A percentile compares a stretch with the other conserved stretches of the same genome.
Evolutionary conservation across 805 yeast genomes (phyloP).

Genomic region (Metschnikowia sp.): DNA sequence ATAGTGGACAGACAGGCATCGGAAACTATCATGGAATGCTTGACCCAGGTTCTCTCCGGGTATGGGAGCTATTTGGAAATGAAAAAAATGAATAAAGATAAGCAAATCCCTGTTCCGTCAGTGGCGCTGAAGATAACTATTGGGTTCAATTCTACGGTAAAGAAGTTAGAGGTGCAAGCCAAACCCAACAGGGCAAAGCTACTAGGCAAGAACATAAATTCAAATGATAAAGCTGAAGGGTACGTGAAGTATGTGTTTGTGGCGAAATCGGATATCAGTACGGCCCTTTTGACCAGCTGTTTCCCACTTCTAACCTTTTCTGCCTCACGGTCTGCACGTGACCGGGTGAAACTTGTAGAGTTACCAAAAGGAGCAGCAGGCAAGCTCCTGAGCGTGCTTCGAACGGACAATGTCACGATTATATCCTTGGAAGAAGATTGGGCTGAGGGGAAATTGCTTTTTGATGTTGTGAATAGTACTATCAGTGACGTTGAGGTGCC

Average conservation of each 20-base stretch:
- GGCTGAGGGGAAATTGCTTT: conserved; percentile 27
- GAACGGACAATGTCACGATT: conserved; percentile 28
- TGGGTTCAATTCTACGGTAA: conserved; percentile 58
- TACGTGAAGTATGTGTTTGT: conserved; percentile 49
- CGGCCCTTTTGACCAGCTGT: conserved; percentile 50
- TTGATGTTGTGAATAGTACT: conserved; percentile 23
- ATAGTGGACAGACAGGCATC: conserved; percentile 4
- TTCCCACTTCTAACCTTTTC: conserved; percentile 55
- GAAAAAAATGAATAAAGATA: neutral
- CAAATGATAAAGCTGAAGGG: neutral
- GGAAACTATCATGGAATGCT: conserved; percentile 11
- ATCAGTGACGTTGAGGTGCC: conserved; percentile 42
- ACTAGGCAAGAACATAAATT: conserved; percentile 8
- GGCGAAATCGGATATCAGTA: conserved; percentile 53
- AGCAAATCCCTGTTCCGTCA: conserved; percentile 22
- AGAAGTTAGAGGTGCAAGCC: conserved; percentile 45
- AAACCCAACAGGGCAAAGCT: conserved; percentile 16
- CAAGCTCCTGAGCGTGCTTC: conserved; percentile 28
- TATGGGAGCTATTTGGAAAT: conserved; percentile 15
- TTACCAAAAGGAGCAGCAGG: conserved; percentile 47
- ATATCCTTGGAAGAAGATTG: conserved; percentile 32
- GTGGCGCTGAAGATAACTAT: conserved; percentile 25
- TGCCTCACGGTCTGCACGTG: conserved; percentile 30
- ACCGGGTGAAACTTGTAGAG: conserved; percentile 54
- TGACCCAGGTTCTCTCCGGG: conserved; percentile 14